Conservation (phyloP, 106 monocot genomes). For the Dendrobium huoshanense region DNA sequence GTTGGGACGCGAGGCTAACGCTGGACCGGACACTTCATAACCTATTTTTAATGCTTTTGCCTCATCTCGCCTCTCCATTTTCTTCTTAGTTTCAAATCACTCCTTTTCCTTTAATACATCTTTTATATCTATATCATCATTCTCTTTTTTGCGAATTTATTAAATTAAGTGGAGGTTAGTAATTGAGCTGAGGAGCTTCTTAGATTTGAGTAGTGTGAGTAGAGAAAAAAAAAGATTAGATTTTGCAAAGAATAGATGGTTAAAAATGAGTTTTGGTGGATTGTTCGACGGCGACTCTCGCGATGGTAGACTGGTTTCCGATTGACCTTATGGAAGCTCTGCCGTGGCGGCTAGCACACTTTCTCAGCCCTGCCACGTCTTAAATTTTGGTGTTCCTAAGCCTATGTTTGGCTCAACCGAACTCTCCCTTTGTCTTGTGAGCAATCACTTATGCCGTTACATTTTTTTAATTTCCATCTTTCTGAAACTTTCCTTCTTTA, state of each 20-base stretch:
- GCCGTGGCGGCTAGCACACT: background rate
- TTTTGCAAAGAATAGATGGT: no score
- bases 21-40: background rate
- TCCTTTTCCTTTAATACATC: background rate
- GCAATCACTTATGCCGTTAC: background rate
- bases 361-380: background rate
- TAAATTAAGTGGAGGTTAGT: background rate
- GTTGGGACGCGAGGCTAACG: no score
- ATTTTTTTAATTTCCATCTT: background rate
- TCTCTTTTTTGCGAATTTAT: background rate
- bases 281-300: conserved; percentile 1
- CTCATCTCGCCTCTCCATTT: conserved; percentile 1
- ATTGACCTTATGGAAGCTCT: background rate
- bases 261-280: conserved; percentile 9
- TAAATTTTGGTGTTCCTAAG: conserved; percentile 13
- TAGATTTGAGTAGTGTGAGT: background rate
- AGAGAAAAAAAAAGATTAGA: no score
- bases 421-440: conserved; percentile 46
- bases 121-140: background rate
- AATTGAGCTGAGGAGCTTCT: no score
- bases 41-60: background rate
- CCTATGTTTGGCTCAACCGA: conserved; percentile 42
- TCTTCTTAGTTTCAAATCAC: background rate
- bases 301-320: background rate
- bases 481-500: background rate